Evolutionary conservation across 352 stramenopile genomes (phyloP), one percentile per base, ranked within the genome.

Genomic region (Phytopythium cucurbitacearum): DNA sequence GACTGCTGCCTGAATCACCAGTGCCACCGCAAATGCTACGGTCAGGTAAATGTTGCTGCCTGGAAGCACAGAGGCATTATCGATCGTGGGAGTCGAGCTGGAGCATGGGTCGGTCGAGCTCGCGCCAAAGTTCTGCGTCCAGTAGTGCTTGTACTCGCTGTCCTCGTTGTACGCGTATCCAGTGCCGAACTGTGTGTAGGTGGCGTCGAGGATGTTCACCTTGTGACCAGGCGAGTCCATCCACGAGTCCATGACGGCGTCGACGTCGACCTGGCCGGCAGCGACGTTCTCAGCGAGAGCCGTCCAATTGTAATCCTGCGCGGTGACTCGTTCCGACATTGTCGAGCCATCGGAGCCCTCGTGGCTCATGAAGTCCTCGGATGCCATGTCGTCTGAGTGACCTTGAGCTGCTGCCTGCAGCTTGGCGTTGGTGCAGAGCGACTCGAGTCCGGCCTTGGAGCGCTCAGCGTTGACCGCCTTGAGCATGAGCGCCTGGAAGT

Each of bases 331-430:
- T 34, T 57, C 34, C 10, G 33, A 34, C 15, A 67, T 47, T 12
- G 37, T 51, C 7, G 56, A 65, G 21, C 61, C 61, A 43, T 64
- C 38, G 32, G 64, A 72, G 32, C 68, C 62, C 0, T 40, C 57
- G 62, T 74, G 65, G 52, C 21, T 65, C 64, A 77, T 73, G 36
- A 60, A 39, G 50, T 73, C 65, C n/a, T 46, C 53, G 21, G 33
- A 40, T 1, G 65, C 68, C 48, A 66, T 57, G 56, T 72, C 65
- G 8, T 65, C 53, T n/a, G 64, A 72, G 57, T 74, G 65, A 5
- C 38, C 5, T 43, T 74, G 62, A 0, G 68, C 61, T 5, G 68
- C 65, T 4, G 39, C 35, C 40, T 69, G 54, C 10, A 67, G 50
- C 48, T 67, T 64, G 34, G 36, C 33, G 53, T 73, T 73, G 21